Evolutionary conservation across 345 rosid species (phyloP).

Genomic region (Syzygium aromaticum): DNA sequence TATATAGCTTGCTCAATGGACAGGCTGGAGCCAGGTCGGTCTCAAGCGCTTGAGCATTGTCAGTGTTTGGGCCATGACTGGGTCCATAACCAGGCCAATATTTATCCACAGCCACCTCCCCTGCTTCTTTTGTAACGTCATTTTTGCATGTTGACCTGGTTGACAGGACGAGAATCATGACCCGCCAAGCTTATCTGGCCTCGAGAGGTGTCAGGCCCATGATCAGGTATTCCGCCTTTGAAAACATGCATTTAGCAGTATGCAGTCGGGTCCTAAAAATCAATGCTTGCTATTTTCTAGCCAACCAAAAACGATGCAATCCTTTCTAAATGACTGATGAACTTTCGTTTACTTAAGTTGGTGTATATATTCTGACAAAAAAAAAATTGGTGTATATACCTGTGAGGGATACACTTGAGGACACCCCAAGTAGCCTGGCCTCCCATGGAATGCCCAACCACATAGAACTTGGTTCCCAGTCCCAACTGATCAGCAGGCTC

Average conservation of each 20-base stretch:
- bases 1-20: neutral
- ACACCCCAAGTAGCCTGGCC: constrained; percentile 37
- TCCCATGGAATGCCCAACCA: constrained; percentile 45
- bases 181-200: neutral
- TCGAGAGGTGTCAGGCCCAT: neutral
- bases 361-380: neutral
- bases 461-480: constrained; percentile 32
- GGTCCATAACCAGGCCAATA: neutral
- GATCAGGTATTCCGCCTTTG: neutral
- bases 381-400: constrained; percentile 4
- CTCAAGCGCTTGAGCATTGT: neutral
- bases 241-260: neutral
- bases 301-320: neutral
- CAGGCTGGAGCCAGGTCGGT: neutral
- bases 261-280: neutral
- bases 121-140: neutral
- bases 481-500: constrained; percentile 36
- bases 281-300: neutral
- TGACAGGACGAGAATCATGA: neutral
- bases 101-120: neutral
- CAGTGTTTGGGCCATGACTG: neutral
- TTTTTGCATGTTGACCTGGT: neutral
- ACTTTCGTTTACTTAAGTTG: neutral
- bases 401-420: constrained; percentile 49
- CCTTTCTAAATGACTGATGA: neutral